Evolutionary conservation across 129 eudicot genomes (phyloP), one percentile per base, ranked within the genome.

Genomic region (sunflower (Helianthus annuus)): DNA sequence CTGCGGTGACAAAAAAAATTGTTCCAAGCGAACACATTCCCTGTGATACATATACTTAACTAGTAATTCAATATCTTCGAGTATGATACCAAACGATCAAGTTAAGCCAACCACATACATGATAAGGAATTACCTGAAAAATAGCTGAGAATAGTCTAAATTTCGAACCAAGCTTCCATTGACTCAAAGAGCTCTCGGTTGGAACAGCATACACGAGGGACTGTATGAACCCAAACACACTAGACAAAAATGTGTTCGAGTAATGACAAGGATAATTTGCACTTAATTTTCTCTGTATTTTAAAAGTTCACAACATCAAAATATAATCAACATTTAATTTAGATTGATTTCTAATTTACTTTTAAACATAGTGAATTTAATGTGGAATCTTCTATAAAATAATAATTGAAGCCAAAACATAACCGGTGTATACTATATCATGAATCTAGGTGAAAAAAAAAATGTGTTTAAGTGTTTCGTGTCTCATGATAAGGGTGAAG

Each of bases 91-190:
- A 29, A 24, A 14, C 4, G 27, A 59, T 59, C 19, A 59, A 59
- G 42, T 46, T 39, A 34, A 38, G 14, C 3, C 15, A 17, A 12
- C 7, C 11, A 69, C 15, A 59, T 6, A 62, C 19, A 6, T 13
- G 34, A 58, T 36, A 60, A 60, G 14, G 9, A 51, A 19, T 77
- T 76, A 89, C 93, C 69, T 80, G 40, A 48, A 75, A 80, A 45
- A 68, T 53, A 12, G 58, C 87, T 0, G 80, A 54, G 10, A 49
- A 27, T 14, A 60, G 63, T 22, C 75, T 48, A 6, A 88, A 75
- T 36, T 88, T 68, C 85, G 85, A 83, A 19, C 88, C 82, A 19
- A 85, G 40, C 70, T 55, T 83, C 95, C 92, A 91, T 16, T 68
- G 53, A 48, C 63, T 76, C 97, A 87, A 85, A 57, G 80, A 74